phyloP scores from a whole-genome alignment of 768 basidiomycete genomes.

The Boletus reticulatus region DNA sequence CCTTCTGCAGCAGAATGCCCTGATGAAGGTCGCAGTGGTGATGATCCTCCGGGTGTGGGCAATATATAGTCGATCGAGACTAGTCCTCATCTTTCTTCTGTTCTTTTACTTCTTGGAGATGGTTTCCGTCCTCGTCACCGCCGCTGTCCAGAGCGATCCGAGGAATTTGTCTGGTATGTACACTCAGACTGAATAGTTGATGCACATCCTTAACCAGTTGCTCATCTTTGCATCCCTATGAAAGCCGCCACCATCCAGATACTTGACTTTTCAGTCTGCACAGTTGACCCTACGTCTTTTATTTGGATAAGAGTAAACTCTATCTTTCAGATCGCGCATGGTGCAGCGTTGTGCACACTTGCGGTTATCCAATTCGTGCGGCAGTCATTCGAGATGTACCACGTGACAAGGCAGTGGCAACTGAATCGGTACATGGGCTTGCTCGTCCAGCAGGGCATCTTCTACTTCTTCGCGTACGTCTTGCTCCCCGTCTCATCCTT shows the following conservation, averaged over 20 bases:
- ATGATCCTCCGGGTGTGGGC: slow-evolving; percentile 4
- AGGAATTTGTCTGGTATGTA: not conserved
- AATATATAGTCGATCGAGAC: not conserved
- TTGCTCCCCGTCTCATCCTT: too few species aligned
- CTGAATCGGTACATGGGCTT: too few species aligned
- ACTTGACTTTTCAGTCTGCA: not conserved
- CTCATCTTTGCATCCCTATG: too few species aligned
- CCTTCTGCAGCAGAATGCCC: not conserved
- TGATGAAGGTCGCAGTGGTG: not conserved
- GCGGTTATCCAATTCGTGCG: not conserved
- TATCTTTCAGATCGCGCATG: not conserved
- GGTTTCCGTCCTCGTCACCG: not conserved
- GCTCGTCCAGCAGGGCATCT: too few species aligned
- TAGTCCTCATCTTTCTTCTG: not conserved
- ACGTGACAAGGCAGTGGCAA: not conserved
- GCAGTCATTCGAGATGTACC: not conserved
- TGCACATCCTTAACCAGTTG: not conserved
- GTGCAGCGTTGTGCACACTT: not conserved
- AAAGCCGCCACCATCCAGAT: not conserved
- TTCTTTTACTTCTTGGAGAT: not conserved
- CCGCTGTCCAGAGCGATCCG: not conserved
- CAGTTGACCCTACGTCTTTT: not conserved
- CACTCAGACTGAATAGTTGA: not conserved
- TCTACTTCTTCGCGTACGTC: too few species aligned
- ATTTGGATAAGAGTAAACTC: not conserved